These are phyloP conservation scores for Orychophragmus violaceus DNA, from an alignment of 345 rosid species.

Conservation along the genomic window DNA sequence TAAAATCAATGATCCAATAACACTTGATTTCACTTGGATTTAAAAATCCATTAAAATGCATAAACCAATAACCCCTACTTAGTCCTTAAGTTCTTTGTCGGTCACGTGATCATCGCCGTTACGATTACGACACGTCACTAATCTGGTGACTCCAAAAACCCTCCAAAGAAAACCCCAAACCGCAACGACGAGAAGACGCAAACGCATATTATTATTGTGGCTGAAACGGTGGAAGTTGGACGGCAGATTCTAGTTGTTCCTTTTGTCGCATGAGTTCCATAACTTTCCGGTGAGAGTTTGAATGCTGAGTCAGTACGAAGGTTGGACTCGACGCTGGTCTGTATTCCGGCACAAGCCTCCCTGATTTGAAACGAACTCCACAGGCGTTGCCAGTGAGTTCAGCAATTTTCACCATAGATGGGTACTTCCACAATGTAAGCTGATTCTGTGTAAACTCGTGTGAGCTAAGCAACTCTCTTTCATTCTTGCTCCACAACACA, in stretches of 20 bases:
- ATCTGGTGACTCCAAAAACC: slow-evolving; percentile 15
- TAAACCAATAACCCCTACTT: too few species aligned
- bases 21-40: too few species aligned
- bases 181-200: neutral
- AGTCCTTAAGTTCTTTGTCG: neutral
- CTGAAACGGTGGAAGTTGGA: too few species aligned
- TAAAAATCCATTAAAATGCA: too few species aligned
- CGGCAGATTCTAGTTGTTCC: slow-evolving; percentile 40
- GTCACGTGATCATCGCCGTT: slow-evolving; percentile 27
- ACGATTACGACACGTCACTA: slow-evolving; percentile 17
- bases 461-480: neutral
- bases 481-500: neutral
- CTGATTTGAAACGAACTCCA: too few species aligned
- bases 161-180: neutral
- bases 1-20: too few species aligned
- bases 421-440: neutral
- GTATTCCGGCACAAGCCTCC: too few species aligned
- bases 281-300: too few species aligned
- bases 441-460: neutral
- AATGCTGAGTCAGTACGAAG: too few species aligned
- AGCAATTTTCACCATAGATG: neutral
- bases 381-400: slow-evolving; percentile 62
- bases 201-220: slow-evolving; percentile 11
- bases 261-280: slow-evolving; percentile 71
- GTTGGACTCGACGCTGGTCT: too few species aligned